Evolutionary conservation across 108 stramenopile species (phyloP).

Genomic region (Chaetoceros tenuissimus): DNA sequence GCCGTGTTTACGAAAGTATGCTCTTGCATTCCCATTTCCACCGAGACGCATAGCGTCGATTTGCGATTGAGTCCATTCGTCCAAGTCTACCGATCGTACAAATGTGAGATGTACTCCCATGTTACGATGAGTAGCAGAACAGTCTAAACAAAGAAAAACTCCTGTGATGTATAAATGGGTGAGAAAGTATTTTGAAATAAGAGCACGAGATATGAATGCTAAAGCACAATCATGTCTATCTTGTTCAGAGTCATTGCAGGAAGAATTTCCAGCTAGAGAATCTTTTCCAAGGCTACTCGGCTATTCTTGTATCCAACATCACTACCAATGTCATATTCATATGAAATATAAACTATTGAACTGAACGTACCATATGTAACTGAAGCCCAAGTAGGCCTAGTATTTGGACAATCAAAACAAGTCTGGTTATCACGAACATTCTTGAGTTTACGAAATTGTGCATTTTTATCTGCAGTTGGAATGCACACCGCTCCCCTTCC

Average conservation of each 20-base stretch:
- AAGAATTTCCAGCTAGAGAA: too few species aligned
- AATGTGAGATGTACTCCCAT: constrained; percentile 91
- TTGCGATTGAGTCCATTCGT: constrained; percentile 91
- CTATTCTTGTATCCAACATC: too few species aligned
- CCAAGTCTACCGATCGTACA: constrained; percentile 82
- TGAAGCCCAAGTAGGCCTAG: constrained; percentile 89
- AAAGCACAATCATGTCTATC: too few species aligned
- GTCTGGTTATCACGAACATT: constrained; percentile 62
- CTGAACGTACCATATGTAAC: constrained; percentile 87
- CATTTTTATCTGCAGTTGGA: constrained; percentile 66
- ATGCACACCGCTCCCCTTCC: constrained; percentile 76
- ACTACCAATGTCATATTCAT: too few species aligned
- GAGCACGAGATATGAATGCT: too few species aligned
- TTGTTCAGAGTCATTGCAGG: too few species aligned
- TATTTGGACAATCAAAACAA: constrained; percentile 93
- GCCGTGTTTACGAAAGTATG: constrained; percentile 81
- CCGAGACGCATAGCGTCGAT: constrained; percentile 87
- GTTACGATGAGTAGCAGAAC: constrained; percentile 79
- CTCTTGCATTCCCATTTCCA: constrained; percentile 76
- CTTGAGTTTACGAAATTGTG: constrained; percentile 83
- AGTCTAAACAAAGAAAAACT: constrained; percentile 90
- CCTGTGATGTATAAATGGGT: constrained; percentile 18
- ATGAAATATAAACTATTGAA: too few species aligned
- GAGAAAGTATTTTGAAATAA: neutral
- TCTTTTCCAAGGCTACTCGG: too few species aligned